A percentile compares a stretch with the other conserved stretches of the same genome.
Conservation (phyloP, 768 basidiomycete species). For the Tephrocybe sp. region DNA sequence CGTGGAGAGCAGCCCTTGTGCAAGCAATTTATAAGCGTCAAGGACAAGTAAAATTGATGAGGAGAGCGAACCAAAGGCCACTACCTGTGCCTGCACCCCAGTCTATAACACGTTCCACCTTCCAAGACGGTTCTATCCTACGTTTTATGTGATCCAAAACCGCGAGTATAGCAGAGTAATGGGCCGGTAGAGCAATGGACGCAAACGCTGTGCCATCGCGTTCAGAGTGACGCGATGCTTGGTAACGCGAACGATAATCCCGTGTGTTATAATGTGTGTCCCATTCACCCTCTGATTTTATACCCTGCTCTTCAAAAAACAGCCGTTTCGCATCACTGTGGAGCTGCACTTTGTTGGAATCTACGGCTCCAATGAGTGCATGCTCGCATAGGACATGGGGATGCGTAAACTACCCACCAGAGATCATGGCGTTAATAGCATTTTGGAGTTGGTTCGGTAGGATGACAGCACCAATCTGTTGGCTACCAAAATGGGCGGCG, state of each 20-base stretch:
- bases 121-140: constrained; percentile 64
- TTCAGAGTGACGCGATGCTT: constrained; percentile 56
- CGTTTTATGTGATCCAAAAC: constrained; percentile 68
- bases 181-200: constrained; percentile 80
- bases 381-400: background rate
- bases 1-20: constrained; percentile 63
- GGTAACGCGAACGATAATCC: constrained; percentile 58
- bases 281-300: constrained; percentile 45
- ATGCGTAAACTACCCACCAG: constrained; percentile 47
- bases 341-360: constrained; percentile 60
- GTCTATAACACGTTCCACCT: constrained; percentile 65
- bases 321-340: constrained; percentile 74
- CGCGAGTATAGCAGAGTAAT: constrained; percentile 79
- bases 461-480: constrained; percentile 67
- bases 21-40: constrained; percentile 12
- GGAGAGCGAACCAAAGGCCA: constrained; percentile 69
- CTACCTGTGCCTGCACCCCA: constrained; percentile 86
- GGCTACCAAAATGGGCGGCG: constrained; percentile 79
- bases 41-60: background rate
- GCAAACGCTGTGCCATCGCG: constrained; percentile 85
- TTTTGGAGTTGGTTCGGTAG: constrained; percentile 72
- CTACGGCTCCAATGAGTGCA: constrained; percentile 34
- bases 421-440: constrained; percentile 66
- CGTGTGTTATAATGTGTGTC: constrained; percentile 49
- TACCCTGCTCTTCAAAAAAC: constrained; percentile 42